Evolutionary conservation across 2,329 filamentous ascomycete species (phyloP).

Genomic region (Zasmidium citrigriseum): DNA sequence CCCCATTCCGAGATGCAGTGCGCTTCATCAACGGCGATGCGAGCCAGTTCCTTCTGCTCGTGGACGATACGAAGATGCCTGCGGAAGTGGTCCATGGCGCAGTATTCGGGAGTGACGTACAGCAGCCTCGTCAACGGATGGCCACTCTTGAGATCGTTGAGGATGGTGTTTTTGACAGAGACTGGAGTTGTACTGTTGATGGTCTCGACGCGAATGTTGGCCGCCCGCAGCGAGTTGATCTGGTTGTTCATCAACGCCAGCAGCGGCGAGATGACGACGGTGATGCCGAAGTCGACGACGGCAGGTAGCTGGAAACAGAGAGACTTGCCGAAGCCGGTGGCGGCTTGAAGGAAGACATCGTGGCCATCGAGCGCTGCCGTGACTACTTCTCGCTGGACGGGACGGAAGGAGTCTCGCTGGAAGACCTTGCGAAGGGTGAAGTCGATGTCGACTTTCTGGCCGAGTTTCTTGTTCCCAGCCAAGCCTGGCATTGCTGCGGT

Average conservation of each 20-base stretch:
- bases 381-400: slow-evolving; percentile 85
- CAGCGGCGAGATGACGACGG: slow-evolving; percentile 85
- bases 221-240: slow-evolving; percentile 73
- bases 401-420: slow-evolving; percentile 49
- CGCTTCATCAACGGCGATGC: slow-evolving; percentile 89
- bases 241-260: slow-evolving; percentile 95
- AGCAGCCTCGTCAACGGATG: slow-evolving; percentile 81
- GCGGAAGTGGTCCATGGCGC: slow-evolving; percentile 75
- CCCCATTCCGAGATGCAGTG: slow-evolving; percentile 99
- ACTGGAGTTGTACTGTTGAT: slow-evolving; percentile 80
- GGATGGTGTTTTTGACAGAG: slow-evolving; percentile 66
- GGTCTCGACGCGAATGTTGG: slow-evolving; percentile 77
- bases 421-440: slow-evolving; percentile 41
- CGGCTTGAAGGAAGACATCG: slow-evolving; percentile 92
- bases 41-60: slow-evolving; percentile 78
- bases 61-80: slow-evolving; percentile 72
- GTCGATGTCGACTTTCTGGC: slow-evolving; percentile 37
- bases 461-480: slow-evolving; percentile 19
- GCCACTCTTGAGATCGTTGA: slow-evolving; percentile 81
- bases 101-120: slow-evolving; percentile 92
- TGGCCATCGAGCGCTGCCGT: slow-evolving; percentile 75
- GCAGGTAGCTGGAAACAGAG: slow-evolving; percentile 91
- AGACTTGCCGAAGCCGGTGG: slow-evolving; percentile 89
- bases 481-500: slow-evolving; percentile 28
- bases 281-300: slow-evolving; percentile 84